These are phyloP conservation scores for Aspergillus fijiensis DNA, from an alignment of 2,329 filamentous ascomycete species.

Conservation along the genomic window DNA sequence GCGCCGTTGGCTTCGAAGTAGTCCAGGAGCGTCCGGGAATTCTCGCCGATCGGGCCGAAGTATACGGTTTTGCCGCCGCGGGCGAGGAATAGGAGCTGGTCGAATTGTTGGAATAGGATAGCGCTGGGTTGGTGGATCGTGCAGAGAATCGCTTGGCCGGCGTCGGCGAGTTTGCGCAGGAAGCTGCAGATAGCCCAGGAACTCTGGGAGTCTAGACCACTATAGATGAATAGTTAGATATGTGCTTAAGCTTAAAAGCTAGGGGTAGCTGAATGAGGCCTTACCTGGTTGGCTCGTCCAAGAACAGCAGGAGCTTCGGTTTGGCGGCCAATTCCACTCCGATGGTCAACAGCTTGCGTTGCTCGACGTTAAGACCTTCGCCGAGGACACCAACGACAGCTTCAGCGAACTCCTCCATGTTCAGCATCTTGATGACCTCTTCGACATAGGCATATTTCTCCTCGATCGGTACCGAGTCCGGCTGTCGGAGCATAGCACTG, in stretches of 20 bases:
- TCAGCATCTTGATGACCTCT: constrained; percentile 80
- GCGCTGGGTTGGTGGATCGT: constrained; percentile 93
- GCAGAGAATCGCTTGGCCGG: constrained; percentile 83
- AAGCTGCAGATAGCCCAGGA: constrained; percentile 85
- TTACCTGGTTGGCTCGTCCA: constrained; percentile 79
- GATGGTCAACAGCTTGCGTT: constrained; percentile 75
- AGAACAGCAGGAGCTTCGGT: constrained; percentile 79
- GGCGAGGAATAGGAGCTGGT: constrained; percentile 61
- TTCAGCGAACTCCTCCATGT: constrained; percentile 86
- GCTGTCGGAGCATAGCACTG: constrained; percentile 79
- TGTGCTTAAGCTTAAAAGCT: too few species aligned
- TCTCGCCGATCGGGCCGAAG: constrained; percentile 63
- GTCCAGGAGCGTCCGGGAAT: constrained; percentile 56
- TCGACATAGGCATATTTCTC: constrained; percentile 86
- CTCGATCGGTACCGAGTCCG: constrained; percentile 63
- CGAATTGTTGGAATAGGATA: constrained; percentile 83
- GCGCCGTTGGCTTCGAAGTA: constrained; percentile 66
- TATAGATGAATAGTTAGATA: constrained; percentile 9
- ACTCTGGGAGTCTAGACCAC: constrained; percentile 84
- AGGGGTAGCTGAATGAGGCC: background rate
- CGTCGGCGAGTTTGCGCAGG: constrained; percentile 80
- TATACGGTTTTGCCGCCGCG: constrained; percentile 66
- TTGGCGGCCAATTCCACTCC: constrained; percentile 91
- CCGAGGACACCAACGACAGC: constrained; percentile 85
- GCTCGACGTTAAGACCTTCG: constrained; percentile 65